Percentiles rank a stretch among this genome's conserved stretches.
Conservation (phyloP, 768 basidiomycete species). For the Neoboletus subvelutipes region DNA sequence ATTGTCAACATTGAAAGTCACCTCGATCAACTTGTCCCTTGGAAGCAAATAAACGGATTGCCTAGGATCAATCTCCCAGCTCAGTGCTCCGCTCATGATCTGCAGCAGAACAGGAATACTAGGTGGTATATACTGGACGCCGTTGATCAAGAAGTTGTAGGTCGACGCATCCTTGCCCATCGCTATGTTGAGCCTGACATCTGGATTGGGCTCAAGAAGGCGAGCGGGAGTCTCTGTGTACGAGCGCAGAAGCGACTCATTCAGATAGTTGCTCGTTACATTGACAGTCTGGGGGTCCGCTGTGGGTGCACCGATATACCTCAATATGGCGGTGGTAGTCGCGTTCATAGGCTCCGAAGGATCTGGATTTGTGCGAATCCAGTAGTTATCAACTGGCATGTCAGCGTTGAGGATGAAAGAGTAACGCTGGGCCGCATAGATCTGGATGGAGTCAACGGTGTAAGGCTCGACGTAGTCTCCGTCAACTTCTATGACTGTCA, state of each 20-base stretch:
- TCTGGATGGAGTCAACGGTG: constrained; percentile 38
- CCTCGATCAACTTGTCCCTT: constrained; percentile 15
- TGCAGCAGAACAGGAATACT: constrained; percentile 19
- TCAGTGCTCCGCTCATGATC: constrained; percentile 23
- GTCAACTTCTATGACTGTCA: constrained; percentile 45
- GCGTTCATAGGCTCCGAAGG: not conserved
- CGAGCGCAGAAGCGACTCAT: constrained; percentile 20
- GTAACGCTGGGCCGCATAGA: constrained; percentile 44
- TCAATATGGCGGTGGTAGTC: constrained; percentile 15
- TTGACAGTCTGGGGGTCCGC: constrained; percentile 11
- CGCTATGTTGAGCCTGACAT: constrained; percentile 19
- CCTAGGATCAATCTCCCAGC: not conserved
- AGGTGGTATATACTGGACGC: constrained; percentile 12
- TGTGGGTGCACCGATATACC: constrained; percentile 15
- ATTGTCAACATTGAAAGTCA: constrained; percentile 12
- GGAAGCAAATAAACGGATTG: constrained; percentile 17
- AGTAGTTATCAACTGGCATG: constrained; percentile 43
- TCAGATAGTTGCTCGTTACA: constrained; percentile 5
- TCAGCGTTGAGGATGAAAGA: constrained; percentile 45
- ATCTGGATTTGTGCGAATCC: constrained; percentile 11
- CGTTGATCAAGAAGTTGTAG: constrained; percentile 16
- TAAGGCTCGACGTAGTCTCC: constrained; percentile 40
- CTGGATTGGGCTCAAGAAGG: constrained; percentile 16
- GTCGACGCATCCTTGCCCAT: constrained; percentile 7
- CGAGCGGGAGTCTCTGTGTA: constrained; percentile 9